Base-by-base conservation (phyloP, 257 asterid genomes). In the Ocimum tenuiflorum region DNA sequence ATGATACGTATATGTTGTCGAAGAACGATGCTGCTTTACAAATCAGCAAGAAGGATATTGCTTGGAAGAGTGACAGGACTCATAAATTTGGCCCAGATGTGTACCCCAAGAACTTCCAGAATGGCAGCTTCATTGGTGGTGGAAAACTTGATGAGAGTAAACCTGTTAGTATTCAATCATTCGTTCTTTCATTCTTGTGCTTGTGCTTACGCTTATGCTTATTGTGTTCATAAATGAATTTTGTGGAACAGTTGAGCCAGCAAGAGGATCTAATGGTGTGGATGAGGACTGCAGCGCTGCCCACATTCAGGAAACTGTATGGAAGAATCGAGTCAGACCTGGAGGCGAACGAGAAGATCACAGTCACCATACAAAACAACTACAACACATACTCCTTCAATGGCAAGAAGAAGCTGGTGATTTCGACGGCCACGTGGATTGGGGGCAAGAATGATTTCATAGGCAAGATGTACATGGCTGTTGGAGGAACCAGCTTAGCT, bases 261-360 rank as follows among this genome's bases (percentile, higher is more conserved):
- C 98, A 91, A 76, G 98, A 91, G 88, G 95, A 91, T 77, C 91
- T 91, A 29, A 84, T 88, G 38, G 91, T 91, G 23, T 91, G 96
- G 98, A 85, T 91, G 98, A 51, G 98, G 69, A 85, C 95, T 2
- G 95, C 96, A 8, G 95, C 96, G 20, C 55, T 87, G 39, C 95
- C 96, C 8, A 79, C 42, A 10, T 91, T 91, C 83, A 75, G 98
- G 47, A 91, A 91, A 77, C 50, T 91, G 8, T 91, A 89, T 62
- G 98, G 98, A 38, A 87, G 69, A 71, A 81, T 91, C 17, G 95
- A 91, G 75, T 72, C 68, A 2, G 95, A 91, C 64, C 95, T 91
- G 27, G 91, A 91, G 68, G 88, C 88, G 0, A 71, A 85, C 50
- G 89, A 89, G 50, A 67, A 68, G 71, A 74, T 89, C 29, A 85